Percentiles rank a stretch among this genome's conserved stretches.
Conservation (phyloP, 371 early-diverging fungal species). For the Hamiltosporidium tvaerminnensis region DNA sequence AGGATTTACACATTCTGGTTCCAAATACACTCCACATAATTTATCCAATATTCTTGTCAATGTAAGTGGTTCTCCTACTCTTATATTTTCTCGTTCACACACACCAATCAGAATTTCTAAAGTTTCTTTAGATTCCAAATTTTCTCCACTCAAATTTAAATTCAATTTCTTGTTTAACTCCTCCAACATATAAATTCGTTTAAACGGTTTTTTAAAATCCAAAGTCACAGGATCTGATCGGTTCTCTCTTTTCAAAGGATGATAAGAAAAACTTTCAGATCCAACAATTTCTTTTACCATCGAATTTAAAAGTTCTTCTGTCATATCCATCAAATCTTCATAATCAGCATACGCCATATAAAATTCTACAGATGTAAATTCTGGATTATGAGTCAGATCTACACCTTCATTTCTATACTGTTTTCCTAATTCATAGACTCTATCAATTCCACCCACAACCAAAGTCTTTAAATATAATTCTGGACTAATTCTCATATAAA, state of each 20-base stretch:
- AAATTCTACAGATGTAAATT: slow-evolving; percentile 95
- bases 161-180: slow-evolving; percentile 73
- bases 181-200: slow-evolving; percentile 73
- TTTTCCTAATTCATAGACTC: slow-evolving; percentile 96
- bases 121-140: slow-evolving; percentile 64
- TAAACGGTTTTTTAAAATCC: slow-evolving; percentile 89
- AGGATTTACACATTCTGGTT: slow-evolving; percentile 77
- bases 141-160: slow-evolving; percentile 62
- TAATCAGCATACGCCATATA: slow-evolving; percentile 98
- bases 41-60: slow-evolving; percentile 84
- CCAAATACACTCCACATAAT: slow-evolving; percentile 88
- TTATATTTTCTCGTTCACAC: slow-evolving; percentile 73
- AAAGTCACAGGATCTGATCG: slow-evolving; percentile 57
- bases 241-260: slow-evolving; percentile 69
- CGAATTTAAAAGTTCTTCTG: slow-evolving; percentile 71
- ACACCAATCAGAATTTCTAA: slow-evolving; percentile 70
- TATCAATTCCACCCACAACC: slow-evolving; percentile 90
- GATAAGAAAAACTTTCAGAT: slow-evolving; percentile 68
- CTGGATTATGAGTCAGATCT: slow-evolving; percentile 98
- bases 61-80: slow-evolving; percentile 80
- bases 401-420: slow-evolving; percentile 99
- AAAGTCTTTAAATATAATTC: slow-evolving; percentile 92
- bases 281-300: slow-evolving; percentile 77
- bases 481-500: slow-evolving; percentile 94
- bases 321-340: slow-evolving; percentile 79